Evolutionary conservation across 164 flowering plant genomes (phyloP).

Genomic region (Nymphaea thermarum): DNA sequence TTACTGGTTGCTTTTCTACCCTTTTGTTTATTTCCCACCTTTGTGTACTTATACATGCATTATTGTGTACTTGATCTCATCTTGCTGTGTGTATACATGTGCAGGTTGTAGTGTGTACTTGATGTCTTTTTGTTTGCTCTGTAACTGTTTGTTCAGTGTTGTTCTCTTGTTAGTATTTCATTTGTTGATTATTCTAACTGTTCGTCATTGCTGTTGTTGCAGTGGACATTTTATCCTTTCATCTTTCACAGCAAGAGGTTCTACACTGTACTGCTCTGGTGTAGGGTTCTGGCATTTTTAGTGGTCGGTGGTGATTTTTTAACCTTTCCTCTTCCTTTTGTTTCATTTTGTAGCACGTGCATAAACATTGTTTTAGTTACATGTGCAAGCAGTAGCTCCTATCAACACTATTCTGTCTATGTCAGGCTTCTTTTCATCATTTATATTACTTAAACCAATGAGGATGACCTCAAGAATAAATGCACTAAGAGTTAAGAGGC

Average conservation of each 20-base stretch:
- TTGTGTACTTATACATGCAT: no score
- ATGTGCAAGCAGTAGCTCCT: not conserved
- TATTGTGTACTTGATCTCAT: no score
- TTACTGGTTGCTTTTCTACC: no score
- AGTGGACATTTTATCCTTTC: slow-evolving; percentile 99
- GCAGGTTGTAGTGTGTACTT: no score
- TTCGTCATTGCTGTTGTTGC: slow-evolving; percentile 26
- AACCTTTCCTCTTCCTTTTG: not conserved
- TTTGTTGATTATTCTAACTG: not conserved
- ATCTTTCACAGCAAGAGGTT: slow-evolving; percentile 77
- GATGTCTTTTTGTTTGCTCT: no score
- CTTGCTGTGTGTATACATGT: no score
- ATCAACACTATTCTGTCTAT: no score
- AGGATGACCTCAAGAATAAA: no score
- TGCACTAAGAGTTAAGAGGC: no score
- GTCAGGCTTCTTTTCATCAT: no score
- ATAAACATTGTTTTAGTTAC: not conserved
- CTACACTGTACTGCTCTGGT: slow-evolving; percentile 92
- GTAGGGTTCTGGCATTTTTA: slow-evolving; percentile 93
- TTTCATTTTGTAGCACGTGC: not conserved
- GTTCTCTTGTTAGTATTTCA: not conserved
- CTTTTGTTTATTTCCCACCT: no score
- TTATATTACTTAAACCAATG: no score
- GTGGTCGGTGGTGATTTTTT: slow-evolving; percentile 49
- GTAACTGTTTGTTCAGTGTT: not conserved